These are phyloP conservation scores for Cornus controversa DNA, from an alignment of 148 eudicot species.

Conservation along the genomic window DNA sequence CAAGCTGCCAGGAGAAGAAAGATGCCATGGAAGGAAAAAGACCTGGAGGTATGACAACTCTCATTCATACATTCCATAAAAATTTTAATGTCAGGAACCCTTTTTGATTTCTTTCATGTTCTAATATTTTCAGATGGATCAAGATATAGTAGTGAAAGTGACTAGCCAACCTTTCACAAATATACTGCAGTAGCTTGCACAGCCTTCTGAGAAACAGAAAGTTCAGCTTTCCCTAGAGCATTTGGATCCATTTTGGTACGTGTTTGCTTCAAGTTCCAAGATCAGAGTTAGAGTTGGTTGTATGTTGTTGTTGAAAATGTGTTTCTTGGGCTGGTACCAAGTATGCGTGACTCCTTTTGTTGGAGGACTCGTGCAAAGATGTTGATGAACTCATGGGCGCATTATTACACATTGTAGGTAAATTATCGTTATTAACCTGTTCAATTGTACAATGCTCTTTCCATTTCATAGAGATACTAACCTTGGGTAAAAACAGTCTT, in stretches of 20 bases:
- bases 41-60: constrained; percentile 66
- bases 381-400: not conserved
- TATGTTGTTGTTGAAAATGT: constrained; percentile 13
- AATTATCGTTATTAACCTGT: constrained; percentile 6
- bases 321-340: constrained; percentile 15
- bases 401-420: constrained; percentile 9
- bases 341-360: constrained; percentile 12
- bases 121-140: constrained; percentile 42
- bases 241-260: constrained; percentile 17
- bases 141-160: constrained; percentile 82
- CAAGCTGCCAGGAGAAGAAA: constrained; percentile 84
- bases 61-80: not conserved
- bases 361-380: constrained; percentile 15
- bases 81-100: not conserved
- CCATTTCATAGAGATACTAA: constrained; percentile 21
- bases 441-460: constrained; percentile 7
- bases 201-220: constrained; percentile 19
- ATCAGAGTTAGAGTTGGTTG: constrained; percentile 19
- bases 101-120: constrained; percentile 2
- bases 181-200: not conserved
- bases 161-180: constrained; percentile 31
- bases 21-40: constrained; percentile 99
- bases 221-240: constrained; percentile 12
- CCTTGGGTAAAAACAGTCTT: constrained; percentile 20
- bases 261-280: constrained; percentile 16